Conservation (phyloP, 108 stramenopile species). For the Fragilariopsis cylindrus region DNA sequence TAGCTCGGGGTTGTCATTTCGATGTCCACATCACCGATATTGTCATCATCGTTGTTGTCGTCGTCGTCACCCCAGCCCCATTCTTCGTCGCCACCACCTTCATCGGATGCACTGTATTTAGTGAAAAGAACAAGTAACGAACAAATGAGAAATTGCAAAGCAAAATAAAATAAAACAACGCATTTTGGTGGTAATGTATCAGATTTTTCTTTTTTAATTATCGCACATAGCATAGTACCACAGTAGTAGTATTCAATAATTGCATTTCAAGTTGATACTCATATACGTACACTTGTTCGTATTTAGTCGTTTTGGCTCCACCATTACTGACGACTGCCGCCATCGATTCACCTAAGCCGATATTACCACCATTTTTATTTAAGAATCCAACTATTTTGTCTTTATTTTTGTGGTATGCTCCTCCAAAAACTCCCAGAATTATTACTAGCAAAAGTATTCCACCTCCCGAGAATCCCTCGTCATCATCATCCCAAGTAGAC, state of each 20-base stretch:
- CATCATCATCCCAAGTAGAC: neutral
- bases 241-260: neutral
- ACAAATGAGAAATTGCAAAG: neutral
- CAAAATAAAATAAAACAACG: neutral
- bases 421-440: neutral
- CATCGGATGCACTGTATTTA: slow-evolving; percentile 1
- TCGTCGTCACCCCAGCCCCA: neutral
- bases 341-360: neutral
- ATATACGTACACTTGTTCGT: slow-evolving; percentile 8
- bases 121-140: neutral
- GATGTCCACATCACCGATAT: slow-evolving; percentile 44
- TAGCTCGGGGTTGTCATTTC: slow-evolving; percentile 5
- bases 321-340: neutral
- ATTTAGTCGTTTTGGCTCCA: slow-evolving; percentile 7
- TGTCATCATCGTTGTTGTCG: slow-evolving; percentile 34
- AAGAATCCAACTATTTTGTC: neutral
- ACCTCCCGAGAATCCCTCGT: neutral
- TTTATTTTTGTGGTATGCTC: neutral
- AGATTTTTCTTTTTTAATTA: neutral
- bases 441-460: slow-evolving; percentile 3
- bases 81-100: neutral
- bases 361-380: neutral
- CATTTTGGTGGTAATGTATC: neutral
- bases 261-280: neutral
- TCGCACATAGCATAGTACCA: no score